Percentiles rank a stretch among this genome's conserved stretches.
Evolutionary conservation across 495 filamentous ascomycete genomes (phyloP).

Genomic region (Penicillium chermesinum): DNA sequence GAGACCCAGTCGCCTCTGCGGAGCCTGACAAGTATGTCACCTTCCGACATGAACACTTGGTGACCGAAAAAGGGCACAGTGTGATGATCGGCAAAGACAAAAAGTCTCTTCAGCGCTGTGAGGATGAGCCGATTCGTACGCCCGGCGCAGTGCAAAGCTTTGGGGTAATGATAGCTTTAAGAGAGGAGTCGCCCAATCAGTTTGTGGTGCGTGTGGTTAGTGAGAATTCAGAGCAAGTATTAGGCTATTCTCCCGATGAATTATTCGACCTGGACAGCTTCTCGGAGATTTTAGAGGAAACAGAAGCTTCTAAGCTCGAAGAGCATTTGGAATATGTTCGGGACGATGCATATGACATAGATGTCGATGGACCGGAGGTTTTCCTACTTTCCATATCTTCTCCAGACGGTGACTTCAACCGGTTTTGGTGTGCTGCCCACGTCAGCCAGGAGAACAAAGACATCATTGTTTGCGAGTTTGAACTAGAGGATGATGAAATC

Average conservation of each 20-base stretch:
- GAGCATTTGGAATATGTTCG: constrained; percentile 4
- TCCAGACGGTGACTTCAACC: neutral
- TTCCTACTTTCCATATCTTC: neutral
- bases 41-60: neutral
- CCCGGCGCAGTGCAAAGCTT: constrained; percentile 7
- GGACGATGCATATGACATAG: constrained; percentile 3
- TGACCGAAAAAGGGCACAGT: neutral
- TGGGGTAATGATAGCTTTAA: constrained; percentile 3
- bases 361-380: constrained; percentile 1
- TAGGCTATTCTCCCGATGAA: neutral
- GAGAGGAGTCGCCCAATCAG: constrained; percentile 3
- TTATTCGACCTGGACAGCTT: constrained; percentile 1
- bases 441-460: constrained; percentile 1
- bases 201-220: constrained; percentile 3
- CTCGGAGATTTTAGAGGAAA: neutral
- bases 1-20: neutral
- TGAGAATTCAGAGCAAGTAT: constrained; percentile 1
- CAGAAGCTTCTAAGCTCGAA: neutral
- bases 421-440: constrained; percentile 4
- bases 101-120: neutral
- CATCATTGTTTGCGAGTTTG: constrained; percentile 7
- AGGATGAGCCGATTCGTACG: constrained; percentile 5
- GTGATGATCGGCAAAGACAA: neutral
- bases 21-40: neutral
- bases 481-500: neutral